Percentiles rank a stretch among this genome's conserved stretches.
Conservation (phyloP, 2,329 filamentous ascomycete species). For the Triangularia verruculosa region DNA sequence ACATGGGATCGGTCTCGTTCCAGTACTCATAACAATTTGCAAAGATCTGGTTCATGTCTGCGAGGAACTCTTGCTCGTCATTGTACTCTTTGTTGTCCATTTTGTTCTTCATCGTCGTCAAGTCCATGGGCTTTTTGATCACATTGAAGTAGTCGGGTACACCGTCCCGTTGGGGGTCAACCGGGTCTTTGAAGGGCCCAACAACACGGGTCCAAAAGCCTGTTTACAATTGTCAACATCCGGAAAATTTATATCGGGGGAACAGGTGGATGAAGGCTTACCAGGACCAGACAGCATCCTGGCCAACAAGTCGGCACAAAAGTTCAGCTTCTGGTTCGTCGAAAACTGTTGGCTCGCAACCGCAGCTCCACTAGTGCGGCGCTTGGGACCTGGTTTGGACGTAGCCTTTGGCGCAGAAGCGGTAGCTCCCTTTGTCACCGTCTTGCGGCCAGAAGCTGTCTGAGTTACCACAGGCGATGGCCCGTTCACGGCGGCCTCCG, state of each 20-base stretch:
- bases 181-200: conserved; percentile 58
- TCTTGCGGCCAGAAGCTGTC: conserved; percentile 30
- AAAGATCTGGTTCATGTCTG: conserved; percentile 61
- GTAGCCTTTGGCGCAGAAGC: conserved; percentile 17
- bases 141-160: conserved; percentile 62
- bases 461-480: conserved; percentile 14
- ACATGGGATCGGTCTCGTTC: conserved; percentile 54
- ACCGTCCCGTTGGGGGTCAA: conserved; percentile 52
- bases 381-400: conserved; percentile 32
- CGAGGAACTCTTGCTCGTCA: conserved; percentile 51
- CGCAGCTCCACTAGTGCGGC: conserved; percentile 31
- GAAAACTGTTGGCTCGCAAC: conserved; percentile 34
- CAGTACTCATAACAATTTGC: conserved; percentile 64
- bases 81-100: conserved; percentile 54
- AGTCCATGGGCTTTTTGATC: conserved; percentile 60
- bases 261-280: conserved; percentile 30
- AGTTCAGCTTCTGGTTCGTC: conserved; percentile 49
- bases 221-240: conserved; percentile 27
- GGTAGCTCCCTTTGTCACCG: conserved; percentile 26
- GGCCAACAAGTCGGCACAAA: conserved; percentile 55
- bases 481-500: conserved; percentile 32
- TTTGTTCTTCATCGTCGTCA: conserved; percentile 58
- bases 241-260: neutral
- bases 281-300: conserved; percentile 62
- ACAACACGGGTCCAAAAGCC: conserved; percentile 67